Evolutionary conservation across 257 asterid species (phyloP).

Genomic region (Solanum pimpinellifolium): DNA sequence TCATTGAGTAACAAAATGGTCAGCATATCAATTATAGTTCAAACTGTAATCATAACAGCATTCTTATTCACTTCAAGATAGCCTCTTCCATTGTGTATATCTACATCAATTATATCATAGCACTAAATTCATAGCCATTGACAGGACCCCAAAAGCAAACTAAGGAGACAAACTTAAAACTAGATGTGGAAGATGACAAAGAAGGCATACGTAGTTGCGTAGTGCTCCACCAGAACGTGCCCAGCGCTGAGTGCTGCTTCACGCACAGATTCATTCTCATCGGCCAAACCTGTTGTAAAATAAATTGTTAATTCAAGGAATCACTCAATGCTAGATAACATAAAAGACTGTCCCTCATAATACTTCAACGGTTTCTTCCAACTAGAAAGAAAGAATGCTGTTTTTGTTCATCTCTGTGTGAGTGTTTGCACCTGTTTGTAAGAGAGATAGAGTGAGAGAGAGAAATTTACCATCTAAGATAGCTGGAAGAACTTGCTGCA

Average conservation of each 20-base stretch:
- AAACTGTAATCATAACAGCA: background rate
- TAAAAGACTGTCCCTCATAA: background rate
- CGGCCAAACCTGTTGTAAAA: slow-evolving; percentile 76
- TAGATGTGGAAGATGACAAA: background rate
- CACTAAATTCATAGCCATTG: background rate
- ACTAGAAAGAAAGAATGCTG: background rate
- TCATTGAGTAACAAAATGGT: background rate
- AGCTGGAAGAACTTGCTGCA: slow-evolving; percentile 95
- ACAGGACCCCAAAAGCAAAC: background rate
- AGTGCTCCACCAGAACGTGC: slow-evolving; percentile 96
- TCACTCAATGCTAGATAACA: background rate
- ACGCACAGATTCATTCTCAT: slow-evolving; percentile 98
- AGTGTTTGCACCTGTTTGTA: background rate
- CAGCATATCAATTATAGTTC: background rate
- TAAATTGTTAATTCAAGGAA: slow-evolving; percentile 1
- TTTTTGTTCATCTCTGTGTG: background rate
- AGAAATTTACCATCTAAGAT: slow-evolving; percentile 66
- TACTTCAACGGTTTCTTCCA: background rate
- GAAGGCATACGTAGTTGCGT: slow-evolving; percentile 77
- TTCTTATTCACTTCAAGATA: background rate
- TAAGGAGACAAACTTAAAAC: background rate
- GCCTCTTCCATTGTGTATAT: background rate
- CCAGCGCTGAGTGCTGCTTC: slow-evolving; percentile 99
- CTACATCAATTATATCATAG: background rate
- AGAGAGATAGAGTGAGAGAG: background rate